A percentile compares a stretch with the other conserved stretches of the same genome.
Conservation (phyloP, 148 eudicot species). For the Diospyros lotus region DNA sequence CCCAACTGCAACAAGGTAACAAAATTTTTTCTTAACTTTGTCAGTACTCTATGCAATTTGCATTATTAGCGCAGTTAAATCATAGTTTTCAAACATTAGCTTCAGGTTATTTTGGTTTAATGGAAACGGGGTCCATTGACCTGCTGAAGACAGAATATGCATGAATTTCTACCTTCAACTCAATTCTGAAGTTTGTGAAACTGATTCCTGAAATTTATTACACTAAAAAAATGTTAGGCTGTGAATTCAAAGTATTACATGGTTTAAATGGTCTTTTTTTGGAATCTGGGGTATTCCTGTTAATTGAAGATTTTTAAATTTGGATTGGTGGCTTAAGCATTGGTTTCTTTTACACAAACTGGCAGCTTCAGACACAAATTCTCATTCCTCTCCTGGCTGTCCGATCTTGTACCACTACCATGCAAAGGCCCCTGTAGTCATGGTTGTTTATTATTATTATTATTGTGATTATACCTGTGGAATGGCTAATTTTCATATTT, state of each 20-base stretch:
- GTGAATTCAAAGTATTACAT: neutral
- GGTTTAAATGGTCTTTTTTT: neutral
- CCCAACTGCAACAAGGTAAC: slow-evolving; percentile 96
- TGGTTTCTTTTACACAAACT: neutral
- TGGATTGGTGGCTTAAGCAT: neutral
- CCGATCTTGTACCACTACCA: neutral
- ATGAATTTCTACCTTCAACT: neutral
- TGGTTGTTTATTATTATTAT: neutral
- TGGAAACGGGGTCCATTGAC: neutral
- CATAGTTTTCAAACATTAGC: neutral
- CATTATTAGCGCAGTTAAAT: neutral
- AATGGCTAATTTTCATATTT: slow-evolving; percentile 10
- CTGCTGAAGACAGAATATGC: slow-evolving; percentile 1
- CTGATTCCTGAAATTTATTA: neutral
- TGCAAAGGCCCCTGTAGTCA: neutral
- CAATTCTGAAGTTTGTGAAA: neutral
- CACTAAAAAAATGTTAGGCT: neutral
- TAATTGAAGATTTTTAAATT: neutral
- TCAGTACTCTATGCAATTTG: neutral
- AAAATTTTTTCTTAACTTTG: neutral
- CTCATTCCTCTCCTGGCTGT: neutral
- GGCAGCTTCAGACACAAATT: neutral
- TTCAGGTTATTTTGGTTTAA: neutral
- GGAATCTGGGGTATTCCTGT: neutral
- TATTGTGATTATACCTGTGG: neutral